Percentiles rank a stretch among this genome's conserved stretches.
These are phyloP conservation scores for Fusarium anthophilum DNA, from an alignment of 2,329 filamentous ascomycete genomes.

Conservation along the genomic window DNA sequence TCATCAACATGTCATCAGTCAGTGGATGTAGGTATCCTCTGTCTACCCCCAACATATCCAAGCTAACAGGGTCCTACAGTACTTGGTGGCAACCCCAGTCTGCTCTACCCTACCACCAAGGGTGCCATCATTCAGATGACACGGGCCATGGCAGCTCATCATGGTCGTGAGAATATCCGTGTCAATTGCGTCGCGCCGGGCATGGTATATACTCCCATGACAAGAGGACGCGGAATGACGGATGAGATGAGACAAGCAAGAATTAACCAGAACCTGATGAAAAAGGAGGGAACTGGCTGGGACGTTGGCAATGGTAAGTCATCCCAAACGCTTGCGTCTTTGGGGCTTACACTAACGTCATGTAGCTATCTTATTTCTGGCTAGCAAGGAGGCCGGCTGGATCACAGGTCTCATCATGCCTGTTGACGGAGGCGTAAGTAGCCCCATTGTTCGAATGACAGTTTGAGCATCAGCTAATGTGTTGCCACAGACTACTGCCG, in stretches of 20 bases:
- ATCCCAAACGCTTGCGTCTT: neutral
- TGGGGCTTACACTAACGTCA: neutral
- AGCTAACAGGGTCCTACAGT: neutral
- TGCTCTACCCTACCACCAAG: constrained; percentile 1
- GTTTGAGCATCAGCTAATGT: neutral
- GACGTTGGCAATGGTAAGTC: constrained; percentile 1
- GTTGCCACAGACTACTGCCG: neutral
- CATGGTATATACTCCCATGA: constrained; percentile 9
- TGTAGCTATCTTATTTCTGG: neutral
- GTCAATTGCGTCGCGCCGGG: constrained; percentile 3
- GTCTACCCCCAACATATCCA: no score
- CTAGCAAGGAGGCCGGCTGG: constrained; percentile 3
- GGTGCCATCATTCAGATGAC: constrained; percentile 9
- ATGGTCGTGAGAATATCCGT: neutral
- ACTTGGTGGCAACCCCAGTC: constrained; percentile 1
- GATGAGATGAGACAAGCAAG: constrained; percentile 9
- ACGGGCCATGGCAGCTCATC: constrained; percentile 5
- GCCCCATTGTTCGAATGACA: neutral
- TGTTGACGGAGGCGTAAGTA: constrained; percentile 2
- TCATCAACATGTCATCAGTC: constrained; percentile 3
- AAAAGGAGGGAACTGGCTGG: constrained; percentile 9
- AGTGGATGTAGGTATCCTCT: neutral
- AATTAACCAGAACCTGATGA: constrained; percentile 11
- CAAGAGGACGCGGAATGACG: constrained; percentile 4
- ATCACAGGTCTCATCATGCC: constrained; percentile 8